phyloP scores from a whole-genome alignment of 2,329 filamentous ascomycete species.

The Sordariomycetes sp. region DNA sequence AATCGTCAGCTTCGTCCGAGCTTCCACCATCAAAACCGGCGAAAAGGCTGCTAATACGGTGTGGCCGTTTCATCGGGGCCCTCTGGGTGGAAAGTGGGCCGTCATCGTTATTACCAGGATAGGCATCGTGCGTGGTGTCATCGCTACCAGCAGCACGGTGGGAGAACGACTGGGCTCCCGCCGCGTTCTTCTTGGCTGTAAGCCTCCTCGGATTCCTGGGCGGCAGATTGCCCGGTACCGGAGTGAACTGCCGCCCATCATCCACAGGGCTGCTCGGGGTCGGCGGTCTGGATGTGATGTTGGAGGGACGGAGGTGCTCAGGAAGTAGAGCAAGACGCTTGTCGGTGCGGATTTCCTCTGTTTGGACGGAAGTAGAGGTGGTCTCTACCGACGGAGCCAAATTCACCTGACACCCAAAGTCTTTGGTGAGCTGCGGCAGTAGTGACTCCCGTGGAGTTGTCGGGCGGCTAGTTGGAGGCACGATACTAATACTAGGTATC shows the following conservation, averaged over 20 bases:
- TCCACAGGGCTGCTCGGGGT: slow-evolving; percentile 33
- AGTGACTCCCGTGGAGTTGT: slow-evolving; percentile 60
- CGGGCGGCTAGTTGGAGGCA: slow-evolving; percentile 77
- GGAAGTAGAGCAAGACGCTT: slow-evolving; percentile 63
- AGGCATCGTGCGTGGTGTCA: slow-evolving; percentile 46
- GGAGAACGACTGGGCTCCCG: slow-evolving; percentile 35
- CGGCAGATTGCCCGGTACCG: slow-evolving; percentile 38
- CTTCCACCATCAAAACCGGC: slow-evolving; percentile 67
- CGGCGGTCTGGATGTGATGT: slow-evolving; percentile 48
- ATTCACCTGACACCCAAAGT: slow-evolving; percentile 69
- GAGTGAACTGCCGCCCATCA: slow-evolving; percentile 29
- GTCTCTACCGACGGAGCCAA: slow-evolving; percentile 13
- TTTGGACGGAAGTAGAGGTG: slow-evolving; percentile 49
- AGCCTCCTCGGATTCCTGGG: slow-evolving; percentile 48
- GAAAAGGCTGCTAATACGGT: slow-evolving; percentile 74
- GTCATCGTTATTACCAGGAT: slow-evolving; percentile 71
- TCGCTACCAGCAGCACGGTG: slow-evolving; percentile 12
- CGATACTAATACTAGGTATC: slow-evolving; percentile 82
- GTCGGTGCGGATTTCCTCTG: slow-evolving; percentile 80
- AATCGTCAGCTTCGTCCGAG: slow-evolving; percentile 53
- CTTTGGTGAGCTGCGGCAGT: slow-evolving; percentile 72
- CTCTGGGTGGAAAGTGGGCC: slow-evolving; percentile 52
- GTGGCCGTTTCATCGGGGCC: slow-evolving; percentile 50
- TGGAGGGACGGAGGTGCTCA: slow-evolving; percentile 64
- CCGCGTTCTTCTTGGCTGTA: slow-evolving; percentile 26